Evolutionary conservation across 2,329 filamentous ascomycete species (phyloP), one percentile per base, ranked within the genome.

Genomic region (Paecilomyces dactylethromorphus): DNA sequence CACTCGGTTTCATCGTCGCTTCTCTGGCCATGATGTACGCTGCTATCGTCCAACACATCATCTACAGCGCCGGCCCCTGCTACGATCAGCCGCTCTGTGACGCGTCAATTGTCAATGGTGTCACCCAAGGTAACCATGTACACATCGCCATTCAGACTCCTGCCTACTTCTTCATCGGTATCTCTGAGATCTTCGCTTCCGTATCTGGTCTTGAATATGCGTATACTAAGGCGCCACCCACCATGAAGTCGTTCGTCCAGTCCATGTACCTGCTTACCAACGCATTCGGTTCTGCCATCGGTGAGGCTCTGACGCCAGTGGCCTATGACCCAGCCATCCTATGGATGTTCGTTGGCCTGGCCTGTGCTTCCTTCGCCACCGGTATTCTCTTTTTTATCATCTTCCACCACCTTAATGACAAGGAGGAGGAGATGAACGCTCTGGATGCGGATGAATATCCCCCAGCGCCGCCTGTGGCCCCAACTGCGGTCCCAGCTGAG

Each of bases 191-290:
- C 59, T 77, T 85, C 58, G 84, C 85, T 53, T 87, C 84, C 11
- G 85, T 90, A 61, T 88, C 87, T 0, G 84, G 84, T 61, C 81
- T 89, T 11, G 88, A 91, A 70, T 90, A 90, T 64, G 87, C 87
- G 18, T 90, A 86, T 74, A 89, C 86, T 67, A 89, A 90, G 73
- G 87, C 88, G 0, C 87, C 87, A 1, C 81, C 82, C 50, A 84
- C 80, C 69, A 89, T 90, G 86, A 84, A 86, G 70, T 84, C 82
- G 0, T 84, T 83, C 13, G 81, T 86, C 29, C 78, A 83, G 66
- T 79, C 83, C 0, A 74, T 86, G 59, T 83, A 79, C 64, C 73
- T 86, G 8, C 78, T 86, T 62, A 85, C 82, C 63, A 84, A 80
- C 58, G 84, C 84, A 0, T 76, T 87, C 61, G 82, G 81, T 3